Conservation (phyloP, 164 flowering plant genomes). For the Dillenia suffruticosa region DNA sequence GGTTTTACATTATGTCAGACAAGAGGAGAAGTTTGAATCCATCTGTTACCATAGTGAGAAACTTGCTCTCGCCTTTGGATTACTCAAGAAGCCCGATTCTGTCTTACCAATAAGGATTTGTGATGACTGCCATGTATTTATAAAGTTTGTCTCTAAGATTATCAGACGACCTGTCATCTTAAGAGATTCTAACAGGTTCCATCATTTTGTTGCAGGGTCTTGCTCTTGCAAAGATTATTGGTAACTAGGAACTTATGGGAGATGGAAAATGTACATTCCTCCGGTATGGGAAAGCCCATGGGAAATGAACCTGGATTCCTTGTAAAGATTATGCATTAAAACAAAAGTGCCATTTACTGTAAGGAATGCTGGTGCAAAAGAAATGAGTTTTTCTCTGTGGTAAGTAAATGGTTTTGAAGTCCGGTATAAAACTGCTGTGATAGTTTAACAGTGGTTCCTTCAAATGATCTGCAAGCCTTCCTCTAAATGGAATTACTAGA, state of each 20-base stretch:
- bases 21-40: conserved; percentile 25
- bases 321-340: too few species aligned
- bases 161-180: conserved; percentile 17
- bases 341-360: too few species aligned
- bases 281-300: too few species aligned
- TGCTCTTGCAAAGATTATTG: conserved; percentile 39
- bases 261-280: too few species aligned
- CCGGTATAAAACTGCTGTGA: too few species aligned
- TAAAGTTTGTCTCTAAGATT: conserved; percentile 27
- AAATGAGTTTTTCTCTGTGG: too few species aligned
- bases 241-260: conserved; percentile 7
- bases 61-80: conserved; percentile 31
- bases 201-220: conserved; percentile 5
- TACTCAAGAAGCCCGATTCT: conserved; percentile 19
- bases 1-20: conserved; percentile 27
- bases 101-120: conserved; percentile 29
- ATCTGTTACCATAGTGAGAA: conserved; percentile 37
- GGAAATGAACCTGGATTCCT: too few species aligned
- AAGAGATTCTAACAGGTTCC: conserved; percentile 29
- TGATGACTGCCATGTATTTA: conserved; percentile 29
- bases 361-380: too few species aligned
- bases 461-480: too few species aligned
- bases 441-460: too few species aligned
- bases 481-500: too few species aligned
- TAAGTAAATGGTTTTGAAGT: too few species aligned